Evolutionary conservation across 2,329 filamentous ascomycete genomes (phyloP).

Genomic region (Zymoseptoria brevis): DNA sequence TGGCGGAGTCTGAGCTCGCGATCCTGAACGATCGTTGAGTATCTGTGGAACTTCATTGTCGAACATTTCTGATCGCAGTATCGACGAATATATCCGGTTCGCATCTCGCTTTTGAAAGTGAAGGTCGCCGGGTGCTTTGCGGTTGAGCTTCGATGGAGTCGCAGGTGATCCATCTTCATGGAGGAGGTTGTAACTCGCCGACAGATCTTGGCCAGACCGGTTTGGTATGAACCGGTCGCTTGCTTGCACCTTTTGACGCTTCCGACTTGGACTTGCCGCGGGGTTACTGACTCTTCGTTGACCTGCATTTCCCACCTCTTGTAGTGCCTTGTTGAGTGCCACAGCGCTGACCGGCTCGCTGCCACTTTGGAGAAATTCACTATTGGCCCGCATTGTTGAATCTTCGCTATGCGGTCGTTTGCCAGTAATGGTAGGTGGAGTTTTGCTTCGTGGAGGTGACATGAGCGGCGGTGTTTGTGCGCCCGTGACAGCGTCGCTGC

Average conservation of each 20-base stretch:
- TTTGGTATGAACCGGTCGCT: conserved; percentile 83
- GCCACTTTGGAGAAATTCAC: conserved; percentile 25
- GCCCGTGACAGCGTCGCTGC: conserved; percentile 10
- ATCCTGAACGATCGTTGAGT: conserved; percentile 51
- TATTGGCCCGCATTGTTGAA: conserved; percentile 12
- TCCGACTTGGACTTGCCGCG: conserved; percentile 58
- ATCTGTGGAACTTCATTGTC: conserved; percentile 80
- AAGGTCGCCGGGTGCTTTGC: conserved; percentile 83
- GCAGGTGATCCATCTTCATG: conserved; percentile 90
- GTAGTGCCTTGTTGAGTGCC: conserved; percentile 53
- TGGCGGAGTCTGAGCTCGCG: conserved; percentile 64
- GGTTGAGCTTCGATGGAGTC: conserved; percentile 77
- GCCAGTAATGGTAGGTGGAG: conserved; percentile 49
- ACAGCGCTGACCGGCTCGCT: conserved; percentile 52
- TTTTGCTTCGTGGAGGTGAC: conserved; percentile 53
- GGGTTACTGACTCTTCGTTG: conserved; percentile 52
- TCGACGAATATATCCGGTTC: conserved; percentile 80
- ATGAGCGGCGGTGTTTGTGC: conserved; percentile 40
- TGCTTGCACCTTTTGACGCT: conserved; percentile 56
- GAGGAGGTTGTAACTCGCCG: conserved; percentile 84
- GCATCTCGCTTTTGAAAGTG: conserved; percentile 95
- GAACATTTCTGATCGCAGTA: conserved; percentile 87
- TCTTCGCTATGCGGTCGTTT: conserved; percentile 33
- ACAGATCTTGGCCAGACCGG: conserved; percentile 82
- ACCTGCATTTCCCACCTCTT: conserved; percentile 54